Conservation (phyloP, 2,329 filamentous ascomycete species). For the Fusarium protoensiforme region DNA sequence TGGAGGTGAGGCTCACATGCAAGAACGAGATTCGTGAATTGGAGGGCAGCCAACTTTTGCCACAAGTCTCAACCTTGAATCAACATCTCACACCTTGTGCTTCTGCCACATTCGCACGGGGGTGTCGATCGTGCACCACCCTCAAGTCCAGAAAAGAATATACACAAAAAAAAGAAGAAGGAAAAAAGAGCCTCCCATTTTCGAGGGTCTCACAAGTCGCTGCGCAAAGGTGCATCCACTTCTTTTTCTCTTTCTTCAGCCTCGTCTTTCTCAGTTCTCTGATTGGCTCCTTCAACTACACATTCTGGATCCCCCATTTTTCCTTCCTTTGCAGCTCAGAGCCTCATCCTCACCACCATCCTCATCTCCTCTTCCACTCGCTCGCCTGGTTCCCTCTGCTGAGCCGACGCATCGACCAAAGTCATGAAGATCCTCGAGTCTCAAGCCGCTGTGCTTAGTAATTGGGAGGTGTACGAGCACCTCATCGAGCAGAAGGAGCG, state of each 20-base stretch:
- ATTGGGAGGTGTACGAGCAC: constrained; percentile 78
- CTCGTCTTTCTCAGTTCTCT: neutral
- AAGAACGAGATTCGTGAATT: neutral
- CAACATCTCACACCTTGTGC: neutral
- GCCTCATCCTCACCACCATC: constrained; percentile 30
- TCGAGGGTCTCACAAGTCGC: neutral
- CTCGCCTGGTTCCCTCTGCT: neutral
- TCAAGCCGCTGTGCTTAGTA: constrained; percentile 76
- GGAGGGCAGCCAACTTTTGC: neutral
- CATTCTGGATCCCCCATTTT: neutral
- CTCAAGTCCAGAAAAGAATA: neutral
- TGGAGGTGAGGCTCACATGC: constrained; percentile 21
- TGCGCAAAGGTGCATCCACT: constrained; percentile 1
- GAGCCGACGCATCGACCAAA: constrained; percentile 5
- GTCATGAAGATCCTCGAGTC: constrained; percentile 77
- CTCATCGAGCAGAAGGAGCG: constrained; percentile 65
- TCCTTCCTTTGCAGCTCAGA: neutral
- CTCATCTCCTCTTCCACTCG: neutral
- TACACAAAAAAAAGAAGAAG: neutral
- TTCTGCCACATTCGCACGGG: constrained; percentile 12
- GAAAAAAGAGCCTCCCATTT: neutral
- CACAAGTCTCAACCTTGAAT: constrained; percentile 1
- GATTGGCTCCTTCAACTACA: constrained; percentile 15
- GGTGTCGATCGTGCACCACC: neutral
- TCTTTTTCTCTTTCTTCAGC: neutral